Base-by-base conservation (phyloP, 495 filamentous ascomycete species). In the Talaromyces borbonicus region DNA sequence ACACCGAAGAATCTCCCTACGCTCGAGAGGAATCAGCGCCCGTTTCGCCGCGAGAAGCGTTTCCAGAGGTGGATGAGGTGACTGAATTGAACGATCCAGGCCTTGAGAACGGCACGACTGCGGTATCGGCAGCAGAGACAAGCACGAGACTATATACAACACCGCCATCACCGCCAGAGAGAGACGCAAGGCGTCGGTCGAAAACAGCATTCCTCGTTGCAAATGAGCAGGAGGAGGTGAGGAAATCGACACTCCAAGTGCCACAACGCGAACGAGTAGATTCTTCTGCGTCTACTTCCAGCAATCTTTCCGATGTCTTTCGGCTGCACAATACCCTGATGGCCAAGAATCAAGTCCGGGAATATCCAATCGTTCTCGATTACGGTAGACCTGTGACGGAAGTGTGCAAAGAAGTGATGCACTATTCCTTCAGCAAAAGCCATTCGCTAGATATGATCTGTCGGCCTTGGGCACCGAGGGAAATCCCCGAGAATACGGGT, bases 401-500 rank as follows among this genome's bases (percentile, higher is more conserved):
- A 16, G 44, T 47, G n/a, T 47, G 30, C 31, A 36, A 47, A 18
- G 26, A 47, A 14, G 26, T 47, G 29, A 33, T 47, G 30, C 14
- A n/a, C 22, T 47, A 35, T 31, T 12, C 27, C 12, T 35, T 47
- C 27, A 25, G 11, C 14, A 33, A 36, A 18, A 35, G 30, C 5
- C 27, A 36, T 12, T 47, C 44, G 5, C 16, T 47, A 4, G 25
- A 47, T 11, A 47, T 47, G 30, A 47, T 47, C 15, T 47, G 44
- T 15, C 18, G 44, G 16, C 44, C 44, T 7, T 47, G 44, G 44
- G 44, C 44, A 12, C 44, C 44, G 6, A 12, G 30, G 2, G 11
- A 14, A n/a, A 8, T n/a, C 5, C 16, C 8, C 4, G 32, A 45
- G 3, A 8, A 9, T 0, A 0, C 4, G 9, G 11, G 5, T 0